These are phyloP conservation scores for Chytriomyces confervae DNA, from an alignment of 192 early-diverging fungal species.

Conservation along the genomic window DNA sequence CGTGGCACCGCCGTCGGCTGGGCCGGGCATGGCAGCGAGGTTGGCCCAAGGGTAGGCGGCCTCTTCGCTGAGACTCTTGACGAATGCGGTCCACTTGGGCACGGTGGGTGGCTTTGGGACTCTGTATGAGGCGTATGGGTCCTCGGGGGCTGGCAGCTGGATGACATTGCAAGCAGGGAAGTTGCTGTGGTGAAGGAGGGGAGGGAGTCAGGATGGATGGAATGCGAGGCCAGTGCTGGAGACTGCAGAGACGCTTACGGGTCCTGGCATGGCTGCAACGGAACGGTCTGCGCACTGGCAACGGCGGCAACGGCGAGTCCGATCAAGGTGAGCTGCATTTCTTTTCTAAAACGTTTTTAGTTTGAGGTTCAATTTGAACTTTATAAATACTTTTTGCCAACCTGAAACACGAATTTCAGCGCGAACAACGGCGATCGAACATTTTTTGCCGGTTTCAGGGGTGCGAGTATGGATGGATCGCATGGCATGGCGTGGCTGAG, in stretches of 20 bases:
- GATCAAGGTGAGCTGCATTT: too few species aligned
- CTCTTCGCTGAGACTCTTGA: constrained; percentile 17
- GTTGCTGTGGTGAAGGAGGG: not conserved
- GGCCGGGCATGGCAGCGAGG: not conserved
- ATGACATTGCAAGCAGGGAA: not conserved
- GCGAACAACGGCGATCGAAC: too few species aligned
- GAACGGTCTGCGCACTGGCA: not conserved
- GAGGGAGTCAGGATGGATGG: not conserved
- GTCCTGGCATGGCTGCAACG: too few species aligned
- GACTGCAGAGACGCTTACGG: not conserved
- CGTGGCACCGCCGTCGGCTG: constrained; percentile 29
- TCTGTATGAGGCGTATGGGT: constrained; percentile 27
- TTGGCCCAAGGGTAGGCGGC: constrained; percentile 30
- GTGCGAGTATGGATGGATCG: too few species aligned
- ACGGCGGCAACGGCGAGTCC: too few species aligned
- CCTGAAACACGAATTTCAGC: too few species aligned
- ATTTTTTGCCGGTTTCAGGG: too few species aligned
- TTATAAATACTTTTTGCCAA: too few species aligned
- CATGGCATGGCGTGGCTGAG: too few species aligned
- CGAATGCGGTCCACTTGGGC: constrained; percentile 37
- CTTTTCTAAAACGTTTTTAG: too few species aligned
- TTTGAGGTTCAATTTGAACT: too few species aligned
- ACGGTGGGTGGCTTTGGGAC: constrained; percentile 33
- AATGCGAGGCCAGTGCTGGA: not conserved
- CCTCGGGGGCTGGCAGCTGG: not conserved